Evolutionary conservation across 2,329 filamentous ascomycete species (phyloP).

Genomic region (Exophiala oligosperma): DNA sequence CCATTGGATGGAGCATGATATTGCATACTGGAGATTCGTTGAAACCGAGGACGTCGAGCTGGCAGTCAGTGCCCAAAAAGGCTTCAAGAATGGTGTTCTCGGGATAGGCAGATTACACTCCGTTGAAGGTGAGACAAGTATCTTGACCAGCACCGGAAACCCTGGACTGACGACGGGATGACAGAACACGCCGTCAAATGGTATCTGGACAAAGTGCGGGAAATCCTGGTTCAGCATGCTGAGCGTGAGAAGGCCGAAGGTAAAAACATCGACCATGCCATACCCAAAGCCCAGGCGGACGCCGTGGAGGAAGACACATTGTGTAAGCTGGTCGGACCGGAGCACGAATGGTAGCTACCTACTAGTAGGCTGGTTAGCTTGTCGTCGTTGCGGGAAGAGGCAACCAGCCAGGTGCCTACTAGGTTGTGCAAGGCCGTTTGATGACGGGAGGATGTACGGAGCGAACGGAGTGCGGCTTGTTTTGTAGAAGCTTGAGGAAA

Average conservation of each 20-base stretch:
- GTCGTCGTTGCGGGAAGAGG: constrained; percentile 1
- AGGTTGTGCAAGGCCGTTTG: background rate
- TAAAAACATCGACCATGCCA: constrained; percentile 23
- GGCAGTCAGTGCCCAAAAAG: constrained; percentile 24
- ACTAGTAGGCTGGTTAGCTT: background rate
- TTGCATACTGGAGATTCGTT: constrained; percentile 25
- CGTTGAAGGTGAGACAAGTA: constrained; percentile 15
- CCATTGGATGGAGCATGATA: constrained; percentile 26
- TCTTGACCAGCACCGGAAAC: background rate
- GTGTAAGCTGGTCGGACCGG: constrained; percentile 22
- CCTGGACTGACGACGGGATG: background rate
- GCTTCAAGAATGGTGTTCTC: constrained; percentile 23
- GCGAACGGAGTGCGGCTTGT: background rate
- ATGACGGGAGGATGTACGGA: background rate
- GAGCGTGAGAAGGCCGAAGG: constrained; percentile 20
- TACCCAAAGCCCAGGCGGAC: constrained; percentile 21
- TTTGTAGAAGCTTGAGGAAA: no score
- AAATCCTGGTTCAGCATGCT: constrained; percentile 18
- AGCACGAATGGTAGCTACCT: constrained; percentile 16
- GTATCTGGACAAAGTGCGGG: constrained; percentile 24
- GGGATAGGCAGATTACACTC: constrained; percentile 21
- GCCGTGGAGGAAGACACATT: constrained; percentile 18
- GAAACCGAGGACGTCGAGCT: constrained; percentile 25
- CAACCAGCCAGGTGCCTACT: background rate
- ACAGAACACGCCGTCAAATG: constrained; percentile 26